Base-by-base conservation (phyloP, 352 stramenopile species). In the Phytopythium ostracodes region DNA sequence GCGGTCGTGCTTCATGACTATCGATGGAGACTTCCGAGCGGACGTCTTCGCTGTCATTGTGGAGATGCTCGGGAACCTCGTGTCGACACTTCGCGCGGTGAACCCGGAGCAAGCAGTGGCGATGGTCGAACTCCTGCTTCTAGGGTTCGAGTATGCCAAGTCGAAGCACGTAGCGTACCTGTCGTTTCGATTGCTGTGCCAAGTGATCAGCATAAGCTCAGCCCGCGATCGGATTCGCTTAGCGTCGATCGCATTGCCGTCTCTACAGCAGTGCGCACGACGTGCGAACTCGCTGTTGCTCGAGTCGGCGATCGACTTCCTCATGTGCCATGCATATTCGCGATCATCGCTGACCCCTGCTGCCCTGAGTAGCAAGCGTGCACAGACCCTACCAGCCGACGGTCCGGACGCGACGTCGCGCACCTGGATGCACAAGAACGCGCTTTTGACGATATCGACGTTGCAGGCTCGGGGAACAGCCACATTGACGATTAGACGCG, bases 291-390 rank as follows among this genome's bases (percentile, higher is more conserved):
- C 63, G 38, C 56, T 84, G 54, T 58, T 95, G 25, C 63, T 78
- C 9, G 82, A 95, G 58, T 70, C 78, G 9, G 82, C 82, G 17
- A 74, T 95, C 11, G 87, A 95, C 52, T 92, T 91, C 47, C 64
- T 95, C 24, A 85, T 91, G 79, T 89, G 72, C 56, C 88, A 85
- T 64, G 81, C 82, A 24, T 75, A 88, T 36, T 86, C 80, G 7
- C 72, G 73, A 24, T 87, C 83, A 17, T 63, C 71, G 33, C 24
- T 81, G 11, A 53, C 63, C 14, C 70, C 83, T 12, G 71, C 83
- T 33, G 70, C 81, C 2, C 51, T 82, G 1, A 64, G 57, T 47
- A 75, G 43, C 59, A 40, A 60, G 20, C 60, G 44, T 15, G 29
- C 54, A 46, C 8, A 22, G 60, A 47, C 14, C 27, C 24, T 35